These are phyloP conservation scores for Linnemannia elongata DNA, from an alignment of 192 early-diverging fungal species.

Conservation along the genomic window DNA sequence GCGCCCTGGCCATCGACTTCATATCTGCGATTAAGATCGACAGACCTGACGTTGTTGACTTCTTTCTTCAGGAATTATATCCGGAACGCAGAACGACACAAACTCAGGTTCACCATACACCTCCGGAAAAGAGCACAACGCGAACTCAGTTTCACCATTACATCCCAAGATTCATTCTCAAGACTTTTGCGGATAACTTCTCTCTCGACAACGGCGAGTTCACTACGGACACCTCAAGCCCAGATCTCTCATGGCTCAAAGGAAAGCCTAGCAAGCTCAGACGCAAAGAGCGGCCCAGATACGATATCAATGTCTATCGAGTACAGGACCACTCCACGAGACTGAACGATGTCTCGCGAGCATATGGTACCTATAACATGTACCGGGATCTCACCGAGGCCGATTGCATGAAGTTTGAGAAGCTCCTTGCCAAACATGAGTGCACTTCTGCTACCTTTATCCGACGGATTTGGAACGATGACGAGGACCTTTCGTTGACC, in stretches of 20 bases:
- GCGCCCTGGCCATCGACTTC: conserved; percentile 12
- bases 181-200: conserved; percentile 43
- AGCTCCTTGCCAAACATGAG: conserved; percentile 38
- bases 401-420: conserved; percentile 48
- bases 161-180: conserved; percentile 50
- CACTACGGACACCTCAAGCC: conserved; percentile 13
- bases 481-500: conserved; percentile 17
- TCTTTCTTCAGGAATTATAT: neutral
- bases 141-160: conserved; percentile 50
- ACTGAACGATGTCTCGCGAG: conserved; percentile 7
- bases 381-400: conserved; percentile 37
- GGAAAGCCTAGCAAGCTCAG: conserved; percentile 9
- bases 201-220: neutral
- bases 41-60: conserved; percentile 15
- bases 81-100: too few species aligned
- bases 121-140: neutral
- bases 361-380: conserved; percentile 38
- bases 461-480: conserved; percentile 18
- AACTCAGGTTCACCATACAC: too few species aligned
- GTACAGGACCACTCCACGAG: conserved; percentile 5
- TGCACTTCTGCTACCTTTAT: conserved; percentile 31
- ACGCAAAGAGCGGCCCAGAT: conserved; percentile 12
- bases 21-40: conserved; percentile 26
- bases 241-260: conserved; percentile 10
- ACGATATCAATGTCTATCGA: conserved; percentile 37